A percentile compares a stretch with the other conserved stretches of the same genome.
These are phyloP conservation scores for Scheffersomyces ergatensis DNA, from an alignment of 805 yeast species.

Conservation along the genomic window DNA sequence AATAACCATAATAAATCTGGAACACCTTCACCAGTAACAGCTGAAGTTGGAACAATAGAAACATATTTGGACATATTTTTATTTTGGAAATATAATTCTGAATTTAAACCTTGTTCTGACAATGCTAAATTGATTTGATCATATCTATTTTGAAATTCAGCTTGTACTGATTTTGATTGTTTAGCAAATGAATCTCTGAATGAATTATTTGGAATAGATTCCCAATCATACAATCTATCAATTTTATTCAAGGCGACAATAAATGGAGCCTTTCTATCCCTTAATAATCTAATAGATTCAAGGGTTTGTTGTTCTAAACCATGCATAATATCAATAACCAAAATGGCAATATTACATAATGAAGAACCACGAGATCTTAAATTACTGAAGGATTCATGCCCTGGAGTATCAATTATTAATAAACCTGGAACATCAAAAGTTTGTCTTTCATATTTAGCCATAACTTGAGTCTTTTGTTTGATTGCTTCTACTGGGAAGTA, in stretches of 20 bases:
- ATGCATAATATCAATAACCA: constrained; percentile 98
- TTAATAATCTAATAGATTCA: constrained; percentile 85
- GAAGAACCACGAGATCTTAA: constrained; percentile 99
- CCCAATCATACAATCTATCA: constrained; percentile 97
- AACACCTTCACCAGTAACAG: constrained; percentile 99
- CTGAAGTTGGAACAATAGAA: constrained; percentile 97
- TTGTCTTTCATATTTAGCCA: constrained; percentile 82
- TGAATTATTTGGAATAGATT: constrained; percentile 83
- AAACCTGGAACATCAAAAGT: constrained; percentile 95
- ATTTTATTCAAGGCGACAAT: constrained; percentile 96
- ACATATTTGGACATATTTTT: constrained; percentile 90
- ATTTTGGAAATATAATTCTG: constrained; percentile 94
- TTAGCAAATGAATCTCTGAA: constrained; percentile 89
- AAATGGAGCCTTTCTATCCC: constrained; percentile 98
- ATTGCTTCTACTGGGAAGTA: constrained; percentile 97
- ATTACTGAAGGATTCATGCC: constrained; percentile 98
- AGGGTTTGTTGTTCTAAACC: constrained; percentile 98
- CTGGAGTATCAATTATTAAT: constrained; percentile 96
- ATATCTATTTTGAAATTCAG: constrained; percentile 87
- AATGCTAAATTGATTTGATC: constrained; percentile 83
- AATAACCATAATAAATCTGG: constrained; percentile 96
- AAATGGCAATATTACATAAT: constrained; percentile 96
- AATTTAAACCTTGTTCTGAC: constrained; percentile 97
- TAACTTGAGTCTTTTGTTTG: constrained; percentile 84
- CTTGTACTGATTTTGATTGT: constrained; percentile 82